Evolutionary conservation across 495 filamentous ascomycete species (phyloP), one percentile per base, ranked within the genome.

Genomic region (Tricharina praecox): DNA sequence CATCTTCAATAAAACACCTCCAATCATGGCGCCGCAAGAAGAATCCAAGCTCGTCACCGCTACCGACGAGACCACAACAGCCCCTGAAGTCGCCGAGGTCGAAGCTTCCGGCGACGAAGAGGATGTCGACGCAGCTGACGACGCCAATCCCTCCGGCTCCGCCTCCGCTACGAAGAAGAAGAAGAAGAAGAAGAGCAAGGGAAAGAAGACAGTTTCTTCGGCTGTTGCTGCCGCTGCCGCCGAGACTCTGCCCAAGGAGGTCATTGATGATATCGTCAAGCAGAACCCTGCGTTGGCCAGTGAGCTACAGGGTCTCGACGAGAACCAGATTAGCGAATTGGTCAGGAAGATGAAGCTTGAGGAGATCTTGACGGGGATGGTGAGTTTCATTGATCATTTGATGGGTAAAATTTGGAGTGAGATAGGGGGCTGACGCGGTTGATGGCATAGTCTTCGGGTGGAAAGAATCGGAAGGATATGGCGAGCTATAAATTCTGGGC

Each of bases 401-500:
- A n/a, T n/a, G n/a, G n/a, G n/a, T n/a, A n/a, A n/a, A n/a, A n/a
- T n/a, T n/a, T n/a, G n/a, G n/a, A n/a, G n/a, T n/a, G n/a, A n/a
- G n/a, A n/a, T n/a, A n/a, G n/a, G 15, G 37, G 37, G 39, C 37
- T 19, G 18, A n/a, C 10, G 9, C 25, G 25, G 35, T 8, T 2
- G 41, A 26, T 7, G 41, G 19, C 23, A n/a, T 46, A 59, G 56
- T 70, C 75, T 10, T 63, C 67, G 3, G 75, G 75, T 32, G 82
- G 80, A 3, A 92, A 92, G 70, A 92, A 92, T 56, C 75, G 76
- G 53, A 94, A 93, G 65, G 88, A 95, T 54, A 93, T 94, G 85
- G 87, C 76, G 3, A 79, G 78, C 24, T 93, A 95, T 71, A 94
- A 92, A 64, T 97, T 97, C 65, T 97, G 90, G 90, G 77, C 82